Percentiles rank a stretch among this genome's conserved stretches.
Evolutionary conservation across 495 filamentous ascomycete genomes (phyloP).

Genomic region (Penicillium parvum): DNA sequence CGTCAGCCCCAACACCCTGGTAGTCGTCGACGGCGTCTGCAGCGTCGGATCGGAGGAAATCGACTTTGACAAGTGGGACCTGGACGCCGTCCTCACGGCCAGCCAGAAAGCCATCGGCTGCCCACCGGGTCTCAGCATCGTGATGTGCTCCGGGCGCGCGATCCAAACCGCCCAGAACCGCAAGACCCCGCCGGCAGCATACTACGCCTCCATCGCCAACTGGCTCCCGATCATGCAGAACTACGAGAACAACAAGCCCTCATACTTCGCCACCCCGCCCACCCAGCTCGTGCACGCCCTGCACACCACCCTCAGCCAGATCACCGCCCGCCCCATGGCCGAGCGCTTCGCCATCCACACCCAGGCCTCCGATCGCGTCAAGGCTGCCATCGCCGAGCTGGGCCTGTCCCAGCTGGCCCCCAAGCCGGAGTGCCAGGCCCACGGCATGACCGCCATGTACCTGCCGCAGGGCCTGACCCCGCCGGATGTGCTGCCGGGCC

Average conservation of each 20-base stretch:
- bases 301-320: constrained; percentile 87
- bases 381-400: constrained; percentile 69
- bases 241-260: constrained; percentile 94
- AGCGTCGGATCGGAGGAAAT: constrained; percentile 95
- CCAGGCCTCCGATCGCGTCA: constrained; percentile 72
- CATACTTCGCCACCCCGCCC: constrained; percentile 94
- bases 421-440: constrained; percentile 85
- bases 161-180: constrained; percentile 74
- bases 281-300: constrained; percentile 93
- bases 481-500: constrained; percentile 76
- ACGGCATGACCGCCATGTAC: constrained; percentile 97
- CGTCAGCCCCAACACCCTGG: constrained; percentile 83
- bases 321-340: constrained; percentile 68
- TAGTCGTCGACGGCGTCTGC: constrained; percentile 95
- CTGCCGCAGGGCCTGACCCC: constrained; percentile 78
- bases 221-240: constrained; percentile 99
- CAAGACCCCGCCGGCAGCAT: constrained; percentile 73
- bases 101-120: constrained; percentile 95
- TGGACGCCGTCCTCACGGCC: constrained; percentile 91
- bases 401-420: constrained; percentile 82
- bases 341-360: constrained; percentile 78
- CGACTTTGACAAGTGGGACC: constrained; percentile 86
- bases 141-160: constrained; percentile 88
- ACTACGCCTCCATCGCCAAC: constrained; percentile 94
- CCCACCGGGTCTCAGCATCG: constrained; percentile 87